Evolutionary conservation across 2,329 filamentous ascomycete genomes (phyloP), one percentile per base, ranked within the genome.

Genomic region (Tolypocladium nubicola): DNA sequence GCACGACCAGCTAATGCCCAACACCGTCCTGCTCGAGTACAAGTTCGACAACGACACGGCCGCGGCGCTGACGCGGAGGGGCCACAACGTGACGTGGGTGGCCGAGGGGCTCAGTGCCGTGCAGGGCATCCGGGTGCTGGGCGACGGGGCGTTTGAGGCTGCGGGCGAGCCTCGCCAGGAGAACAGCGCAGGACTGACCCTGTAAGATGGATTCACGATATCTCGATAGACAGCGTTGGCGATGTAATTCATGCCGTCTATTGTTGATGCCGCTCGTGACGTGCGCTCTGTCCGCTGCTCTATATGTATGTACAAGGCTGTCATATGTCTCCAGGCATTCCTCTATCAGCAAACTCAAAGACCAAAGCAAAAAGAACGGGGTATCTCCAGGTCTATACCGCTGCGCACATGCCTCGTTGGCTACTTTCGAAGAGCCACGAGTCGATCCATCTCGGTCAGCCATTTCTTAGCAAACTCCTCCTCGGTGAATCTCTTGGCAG

Each of bases 401-500:
- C 59, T 62, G 60, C 52, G 54, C 56, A 58, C 53, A 57, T 41
- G 57, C 57, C 55, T 55, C 56, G 55, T 54, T 60, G 59, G 59
- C 40, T 64, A 68, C 59, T 60, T 65, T 45, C 62, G 68, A 64
- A 78, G 67, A 7, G 68, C 71, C 26, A 97, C 82, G 59, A 97
- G 76, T 65, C 79, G 82, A 66, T 87, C 84, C 77, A 95, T 82
- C 70, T 95, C 83, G 37, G 72, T 71, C 49, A 89, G 73, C 93
- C 94, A 99, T 63, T 85, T 86, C 64, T 79, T 80, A 1, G 82
- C 85, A 74, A 99, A 99, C 59, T 87, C 88, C 64, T 88, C 85
- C 67, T 97, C 93, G 0, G 89, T 92, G 68, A 99, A 99, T 52
- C 94, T 78, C 72, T 83, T 82, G 1, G 92, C 89, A 7, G 90